Evolutionary conservation across 108 stramenopile species (phyloP), one percentile per base, ranked within the genome.

Genomic region (Discostella pseudostelligera): DNA sequence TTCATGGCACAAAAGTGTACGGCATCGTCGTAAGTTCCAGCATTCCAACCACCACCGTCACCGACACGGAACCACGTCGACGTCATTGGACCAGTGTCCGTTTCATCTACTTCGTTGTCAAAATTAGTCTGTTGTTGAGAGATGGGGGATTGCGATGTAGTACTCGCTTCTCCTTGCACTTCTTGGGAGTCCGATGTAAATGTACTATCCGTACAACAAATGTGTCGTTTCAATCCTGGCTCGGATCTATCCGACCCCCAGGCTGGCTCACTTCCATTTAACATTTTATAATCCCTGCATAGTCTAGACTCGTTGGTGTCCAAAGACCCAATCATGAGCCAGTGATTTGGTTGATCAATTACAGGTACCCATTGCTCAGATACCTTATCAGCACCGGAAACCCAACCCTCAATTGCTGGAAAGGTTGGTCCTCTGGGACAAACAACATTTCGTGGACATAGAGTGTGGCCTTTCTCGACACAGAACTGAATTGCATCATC

Each of bases 401-500:
- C 39, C 6, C 37, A 42, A 20, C 54, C 53, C 3, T 39, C 53
- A 14, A 55, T 11, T 39, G 65, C 40, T 25, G 40, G 36, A 24
- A 22, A 17, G 16, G 51, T n/a, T 22, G 53, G 65, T 12, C 65
- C 65, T 0, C 26, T 6, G 24, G 65, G 65, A 44, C 65, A 65
- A 44, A 54, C 53, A 4, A 39, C 53, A 19, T 25, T 26, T 19
- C 39, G 25, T 44, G 65, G 65, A 55, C 65, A 65, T 0, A 65
- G 39, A n/a, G 53, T 26, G 4, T 29, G 22, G 20, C 54, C 54
- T 8, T 55, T 48, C 10, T 14, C 36, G 20, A n/a, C 48, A 22
- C 65, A 65, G 54, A 65, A 65, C 40, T n/a, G 19, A 13, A 50
- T 25, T n/a, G 65, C 65, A 24, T 65, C 65, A 43, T 24, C 20